phyloP scores from a whole-genome alignment of 2,329 filamentous ascomycete genomes.

The Cercospora sp. region DNA sequence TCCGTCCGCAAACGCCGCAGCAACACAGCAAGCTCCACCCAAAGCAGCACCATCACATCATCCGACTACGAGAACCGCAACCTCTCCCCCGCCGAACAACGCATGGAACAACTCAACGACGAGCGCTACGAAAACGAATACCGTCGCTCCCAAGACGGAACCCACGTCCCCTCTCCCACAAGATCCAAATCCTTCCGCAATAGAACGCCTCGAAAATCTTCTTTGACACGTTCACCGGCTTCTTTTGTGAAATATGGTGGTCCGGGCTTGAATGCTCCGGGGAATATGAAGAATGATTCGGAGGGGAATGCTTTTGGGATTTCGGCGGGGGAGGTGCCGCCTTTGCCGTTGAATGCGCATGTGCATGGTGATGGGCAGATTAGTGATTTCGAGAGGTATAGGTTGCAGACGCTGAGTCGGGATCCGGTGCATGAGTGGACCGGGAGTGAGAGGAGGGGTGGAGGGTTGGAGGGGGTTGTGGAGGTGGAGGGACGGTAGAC shows the following conservation, averaged over 20 bases:
- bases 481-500: background rate
- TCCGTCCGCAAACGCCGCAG: constrained; percentile 6
- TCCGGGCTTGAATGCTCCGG: constrained; percentile 1
- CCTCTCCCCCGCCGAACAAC: constrained; percentile 3
- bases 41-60: background rate
- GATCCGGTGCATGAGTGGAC: background rate
- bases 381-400: constrained; percentile 9
- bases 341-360: constrained; percentile 6
- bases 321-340: background rate
- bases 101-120: background rate
- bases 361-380: constrained; percentile 8
- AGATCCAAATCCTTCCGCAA: background rate
- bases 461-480: background rate
- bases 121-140: constrained; percentile 4
- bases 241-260: constrained; percentile 11
- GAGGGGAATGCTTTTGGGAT: background rate
- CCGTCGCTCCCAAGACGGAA: background rate
- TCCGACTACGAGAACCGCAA: background rate
- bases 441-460: background rate
- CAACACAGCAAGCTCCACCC: background rate
- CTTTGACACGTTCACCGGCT: background rate
- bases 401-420: background rate
- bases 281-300: background rate
- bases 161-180: background rate
- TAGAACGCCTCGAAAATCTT: background rate